Percentiles rank a stretch among this genome's conserved stretches.
phyloP scores from a whole-genome alignment of 176 grass and related monocot species.

The Miscanthus lutarioriparius region DNA sequence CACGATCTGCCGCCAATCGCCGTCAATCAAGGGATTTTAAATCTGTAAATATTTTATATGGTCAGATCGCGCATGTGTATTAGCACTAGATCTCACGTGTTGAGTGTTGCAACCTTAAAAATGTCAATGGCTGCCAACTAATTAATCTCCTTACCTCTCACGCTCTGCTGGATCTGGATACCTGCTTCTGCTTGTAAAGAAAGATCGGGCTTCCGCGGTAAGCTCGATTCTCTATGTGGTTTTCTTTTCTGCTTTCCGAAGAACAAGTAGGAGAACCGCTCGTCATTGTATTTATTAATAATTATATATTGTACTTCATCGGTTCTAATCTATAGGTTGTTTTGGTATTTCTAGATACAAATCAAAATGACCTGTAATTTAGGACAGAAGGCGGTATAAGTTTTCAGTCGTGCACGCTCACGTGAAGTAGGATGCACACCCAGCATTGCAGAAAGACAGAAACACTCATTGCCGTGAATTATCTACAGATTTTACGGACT shows the following conservation, averaged over 20 bases:
- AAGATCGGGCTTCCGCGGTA: not conserved
- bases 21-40: not conserved
- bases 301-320: too few species aligned
- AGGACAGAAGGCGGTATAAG: too few species aligned
- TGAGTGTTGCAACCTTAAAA: not conserved
- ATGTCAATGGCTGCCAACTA: constrained; percentile 6
- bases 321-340: too few species aligned
- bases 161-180: not conserved
- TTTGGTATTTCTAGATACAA: too few species aligned
- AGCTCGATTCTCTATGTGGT: not conserved
- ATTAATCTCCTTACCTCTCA: not conserved
- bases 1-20: not conserved
- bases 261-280: not conserved
- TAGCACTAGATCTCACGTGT: not conserved
- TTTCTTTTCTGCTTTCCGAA: not conserved
- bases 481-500: not conserved
- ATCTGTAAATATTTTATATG: not conserved
- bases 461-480: constrained; percentile 13
- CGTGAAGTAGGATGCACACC: too few species aligned
- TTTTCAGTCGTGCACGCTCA: too few species aligned
- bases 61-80: not conserved
- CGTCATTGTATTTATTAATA: not conserved
- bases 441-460: not conserved
- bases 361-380: too few species aligned
- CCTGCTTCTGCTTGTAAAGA: not conserved